A percentile compares a stretch with the other conserved stretches of the same genome.
These are phyloP conservation scores for Mycena leptocephala DNA, from an alignment of 768 basidiomycete species.

Conservation along the genomic window DNA sequence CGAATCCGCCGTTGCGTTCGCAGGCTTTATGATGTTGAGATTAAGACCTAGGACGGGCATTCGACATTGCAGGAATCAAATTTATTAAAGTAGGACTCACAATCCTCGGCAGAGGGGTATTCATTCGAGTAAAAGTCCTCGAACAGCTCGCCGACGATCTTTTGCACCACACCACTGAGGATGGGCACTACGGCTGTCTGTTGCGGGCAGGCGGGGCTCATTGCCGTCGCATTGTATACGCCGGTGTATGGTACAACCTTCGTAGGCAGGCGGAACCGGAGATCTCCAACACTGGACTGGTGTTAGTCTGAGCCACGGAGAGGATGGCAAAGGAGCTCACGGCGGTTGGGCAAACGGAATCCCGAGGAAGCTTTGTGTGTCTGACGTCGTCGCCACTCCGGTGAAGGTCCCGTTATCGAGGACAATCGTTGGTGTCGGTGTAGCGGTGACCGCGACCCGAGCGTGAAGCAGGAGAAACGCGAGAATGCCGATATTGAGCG, in stretches of 20 bases:
- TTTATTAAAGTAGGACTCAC: slow-evolving; percentile 48
- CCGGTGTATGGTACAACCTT: slow-evolving; percentile 52
- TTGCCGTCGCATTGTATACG: slow-evolving; percentile 52
- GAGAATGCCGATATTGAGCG: background rate
- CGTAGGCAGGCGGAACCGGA: slow-evolving; percentile 57
- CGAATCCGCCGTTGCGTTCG: slow-evolving; percentile 46
- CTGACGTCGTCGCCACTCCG: background rate
- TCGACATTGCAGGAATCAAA: background rate
- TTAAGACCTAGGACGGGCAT: slow-evolving; percentile 51
- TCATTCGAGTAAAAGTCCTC: background rate
- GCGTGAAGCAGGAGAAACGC: background rate
- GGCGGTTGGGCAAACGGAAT: slow-evolving; percentile 28
- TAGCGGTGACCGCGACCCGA: background rate
- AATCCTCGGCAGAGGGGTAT: slow-evolving; percentile 52
- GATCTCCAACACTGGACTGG: background rate
- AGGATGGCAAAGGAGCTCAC: background rate
- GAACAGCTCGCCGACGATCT: background rate
- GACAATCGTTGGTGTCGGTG: background rate
- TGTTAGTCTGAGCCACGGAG: background rate
- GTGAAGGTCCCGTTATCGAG: slow-evolving; percentile 17
- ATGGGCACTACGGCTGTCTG: slow-evolving; percentile 46
- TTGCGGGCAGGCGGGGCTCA: slow-evolving; percentile 65
- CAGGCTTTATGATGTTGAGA: slow-evolving; percentile 64
- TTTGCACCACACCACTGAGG: slow-evolving; percentile 26
- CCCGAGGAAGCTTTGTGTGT: slow-evolving; percentile 20